These are phyloP conservation scores for Rubia peregrina DNA, from an alignment of 305 asterid species.

Conservation along the genomic window DNA sequence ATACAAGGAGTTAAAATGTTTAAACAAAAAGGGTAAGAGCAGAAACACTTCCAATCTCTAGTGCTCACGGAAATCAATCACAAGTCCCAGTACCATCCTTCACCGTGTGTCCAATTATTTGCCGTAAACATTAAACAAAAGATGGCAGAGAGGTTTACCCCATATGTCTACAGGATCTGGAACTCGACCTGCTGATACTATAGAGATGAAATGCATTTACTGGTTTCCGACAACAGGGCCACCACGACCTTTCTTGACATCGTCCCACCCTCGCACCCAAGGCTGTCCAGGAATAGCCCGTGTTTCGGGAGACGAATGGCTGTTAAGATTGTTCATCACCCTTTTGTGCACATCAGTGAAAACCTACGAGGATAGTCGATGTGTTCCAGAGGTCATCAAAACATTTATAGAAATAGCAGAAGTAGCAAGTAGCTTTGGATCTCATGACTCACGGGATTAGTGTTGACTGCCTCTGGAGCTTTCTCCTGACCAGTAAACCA, in stretches of 20 bases:
- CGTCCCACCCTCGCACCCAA: constrained; percentile 98
- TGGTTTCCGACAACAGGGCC: constrained; percentile 66
- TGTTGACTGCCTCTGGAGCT: constrained; percentile 64
- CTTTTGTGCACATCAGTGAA: constrained; percentile 47
- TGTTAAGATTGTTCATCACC: constrained; percentile 60
- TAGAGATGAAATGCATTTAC: constrained; percentile 19
- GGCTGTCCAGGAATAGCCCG: constrained; percentile 67
- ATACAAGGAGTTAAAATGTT: too few relatives aligned
- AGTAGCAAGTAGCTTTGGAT: background rate
- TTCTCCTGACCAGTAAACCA: constrained; percentile 83
- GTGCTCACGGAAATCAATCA: too few relatives aligned
- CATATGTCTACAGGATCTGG: background rate
- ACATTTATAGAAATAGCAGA: background rate
- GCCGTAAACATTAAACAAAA: background rate
- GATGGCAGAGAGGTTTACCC: too few relatives aligned
- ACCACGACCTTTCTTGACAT: constrained; percentile 65
- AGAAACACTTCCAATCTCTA: background rate
- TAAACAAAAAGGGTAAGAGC: too few relatives aligned
- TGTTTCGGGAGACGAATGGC: constrained; percentile 61
- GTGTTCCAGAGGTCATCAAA: constrained; percentile 3
- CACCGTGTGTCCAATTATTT: background rate
- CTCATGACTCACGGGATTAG: constrained; percentile 53
- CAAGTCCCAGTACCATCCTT: background rate
- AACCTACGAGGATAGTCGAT: constrained; percentile 36
- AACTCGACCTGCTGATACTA: background rate